Evolutionary conservation across 768 basidiomycete genomes (phyloP), one percentile per base, ranked within the genome.

Genomic region (Phlegmacium glaucopus): DNA sequence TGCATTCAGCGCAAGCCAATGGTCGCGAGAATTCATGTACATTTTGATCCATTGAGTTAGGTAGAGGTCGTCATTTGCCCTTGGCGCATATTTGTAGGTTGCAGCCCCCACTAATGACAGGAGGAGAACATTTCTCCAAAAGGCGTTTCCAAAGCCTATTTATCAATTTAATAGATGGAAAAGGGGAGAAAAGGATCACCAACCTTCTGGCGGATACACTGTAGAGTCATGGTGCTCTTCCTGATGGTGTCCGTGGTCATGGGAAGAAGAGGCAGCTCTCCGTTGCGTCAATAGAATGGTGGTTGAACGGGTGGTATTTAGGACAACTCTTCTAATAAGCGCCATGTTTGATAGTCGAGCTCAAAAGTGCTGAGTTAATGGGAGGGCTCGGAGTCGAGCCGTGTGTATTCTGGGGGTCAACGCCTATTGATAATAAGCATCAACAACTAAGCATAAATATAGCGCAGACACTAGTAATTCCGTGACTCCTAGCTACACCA

Each of bases 51-150:
- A 86, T 36, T 77, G 76, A 10, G 85, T 85, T 59, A 90, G 61
- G 56, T 79, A 81, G 42, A 73, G 77, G 49, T 86, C 79, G 32
- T 85, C 77, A 26, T 66, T 68, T 6, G 80, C 75, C 45, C 74
- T 67, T 1, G 88, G 87, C 3, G 85, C 83, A 58, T 72, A 84
- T 64, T 87, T 87, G 70, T 85, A 84, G 50, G 77, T 76, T 9
- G 72, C 77, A 36, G 72, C 78, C 36, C 67, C 74, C 8, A 72
- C 67, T 35, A 83, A 48, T 11, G 78, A 72, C 17, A 73, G 64
- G 17, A 87, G 50, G 32, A 83, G 55, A 3, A 79, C 76, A 50
- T 82, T 83, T 30, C 81, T 70, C 89, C 89, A 90, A 60, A 85
- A 76, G 16, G 80, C 70, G 27, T 76, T 78, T 22, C 68, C 65